These are phyloP conservation scores for Coemansia sp. DNA, from an alignment of 192 early-diverging fungal genomes.

Conservation along the genomic window DNA sequence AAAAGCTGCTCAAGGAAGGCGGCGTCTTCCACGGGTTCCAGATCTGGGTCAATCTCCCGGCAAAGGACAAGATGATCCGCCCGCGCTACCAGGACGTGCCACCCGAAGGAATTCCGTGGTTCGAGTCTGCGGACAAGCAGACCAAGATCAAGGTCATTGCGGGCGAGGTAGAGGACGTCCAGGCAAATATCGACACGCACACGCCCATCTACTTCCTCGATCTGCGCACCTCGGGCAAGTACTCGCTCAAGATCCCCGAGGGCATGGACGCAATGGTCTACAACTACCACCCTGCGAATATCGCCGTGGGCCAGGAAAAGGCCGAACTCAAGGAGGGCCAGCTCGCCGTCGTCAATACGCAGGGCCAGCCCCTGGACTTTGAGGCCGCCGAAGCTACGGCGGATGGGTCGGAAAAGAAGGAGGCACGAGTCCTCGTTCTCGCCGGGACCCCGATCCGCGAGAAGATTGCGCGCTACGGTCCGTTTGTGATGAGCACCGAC, in stretches of 20 bases:
- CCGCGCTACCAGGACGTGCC: slow-evolving; percentile 70
- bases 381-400: slow-evolving; percentile 24
- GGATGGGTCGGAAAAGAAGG: slow-evolving; percentile 28
- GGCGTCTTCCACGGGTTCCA: slow-evolving; percentile 53
- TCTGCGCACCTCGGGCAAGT: slow-evolving; percentile 56
- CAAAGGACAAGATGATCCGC: slow-evolving; percentile 63
- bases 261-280: slow-evolving; percentile 42
- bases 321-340: slow-evolving; percentile 31
- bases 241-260: slow-evolving; percentile 47
- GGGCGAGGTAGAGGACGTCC: slow-evolving; percentile 67
- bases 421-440: slow-evolving; percentile 55
- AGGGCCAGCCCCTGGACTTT: slow-evolving; percentile 27
- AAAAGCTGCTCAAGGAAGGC: slow-evolving; percentile 36
- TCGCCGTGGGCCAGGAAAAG: slow-evolving; percentile 41
- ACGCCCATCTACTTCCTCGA: slow-evolving; percentile 80
- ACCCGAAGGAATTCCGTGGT: slow-evolving; percentile 59
- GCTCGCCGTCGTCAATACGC: slow-evolving; percentile 35
- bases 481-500: slow-evolving; percentile 59
- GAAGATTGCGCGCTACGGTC: slow-evolving; percentile 57
- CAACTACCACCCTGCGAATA: slow-evolving; percentile 31
- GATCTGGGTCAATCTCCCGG: slow-evolving; percentile 73
- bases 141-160: slow-evolving; percentile 77
- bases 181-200: slow-evolving; percentile 64
- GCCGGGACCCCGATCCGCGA: slow-evolving; percentile 57
- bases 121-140: slow-evolving; percentile 32